phyloP scores from a whole-genome alignment of 1,284 basidiomycete genomes.

The Apiotrichum laibachii region DNA sequence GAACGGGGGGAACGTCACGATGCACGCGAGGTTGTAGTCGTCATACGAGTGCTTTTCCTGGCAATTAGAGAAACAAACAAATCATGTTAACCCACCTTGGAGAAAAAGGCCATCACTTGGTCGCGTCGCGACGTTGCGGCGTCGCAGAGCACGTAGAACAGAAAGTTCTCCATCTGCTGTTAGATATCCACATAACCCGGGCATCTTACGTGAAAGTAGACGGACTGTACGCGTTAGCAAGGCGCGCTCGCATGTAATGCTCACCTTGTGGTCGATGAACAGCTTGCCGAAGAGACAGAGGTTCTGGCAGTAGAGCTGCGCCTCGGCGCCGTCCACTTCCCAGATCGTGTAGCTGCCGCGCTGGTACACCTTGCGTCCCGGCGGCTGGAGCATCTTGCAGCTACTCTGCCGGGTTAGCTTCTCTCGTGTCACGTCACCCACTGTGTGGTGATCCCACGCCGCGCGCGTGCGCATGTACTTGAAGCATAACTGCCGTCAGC shows the following conservation, averaged over 20 bases:
- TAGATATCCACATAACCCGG: background rate
- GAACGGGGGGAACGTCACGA: constrained; percentile 90
- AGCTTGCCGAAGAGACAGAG: constrained; percentile 93
- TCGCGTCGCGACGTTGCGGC: constrained; percentile 68
- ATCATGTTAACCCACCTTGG: constrained; percentile 63
- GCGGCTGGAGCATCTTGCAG: constrained; percentile 73
- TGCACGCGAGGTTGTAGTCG: constrained; percentile 95
- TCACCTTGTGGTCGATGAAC: constrained; percentile 91
- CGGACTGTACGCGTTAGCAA: constrained; percentile 57
- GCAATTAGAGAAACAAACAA: background rate
- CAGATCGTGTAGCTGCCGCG: constrained; percentile 86
- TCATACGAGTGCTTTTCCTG: constrained; percentile 95
- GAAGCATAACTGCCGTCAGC: constrained; percentile 67
- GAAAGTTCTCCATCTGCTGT: constrained; percentile 54
- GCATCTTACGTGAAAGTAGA: constrained; percentile 74
- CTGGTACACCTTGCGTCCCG: constrained; percentile 86
- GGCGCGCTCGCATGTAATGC: constrained; percentile 5
- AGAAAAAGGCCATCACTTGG: constrained; percentile 90
- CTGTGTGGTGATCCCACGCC: constrained; percentile 71
- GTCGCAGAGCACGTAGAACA: constrained; percentile 92
- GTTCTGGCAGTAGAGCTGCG: constrained; percentile 93
- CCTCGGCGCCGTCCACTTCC: constrained; percentile 86
- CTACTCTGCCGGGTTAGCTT: constrained; percentile 57
- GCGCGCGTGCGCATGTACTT: constrained; percentile 83
- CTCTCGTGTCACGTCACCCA: constrained; percentile 51